A percentile compares a stretch with the other conserved stretches of the same genome.
Evolutionary conservation across 805 yeast species (phyloP).

Genomic region (Yamadazyma nakazawae): DNA sequence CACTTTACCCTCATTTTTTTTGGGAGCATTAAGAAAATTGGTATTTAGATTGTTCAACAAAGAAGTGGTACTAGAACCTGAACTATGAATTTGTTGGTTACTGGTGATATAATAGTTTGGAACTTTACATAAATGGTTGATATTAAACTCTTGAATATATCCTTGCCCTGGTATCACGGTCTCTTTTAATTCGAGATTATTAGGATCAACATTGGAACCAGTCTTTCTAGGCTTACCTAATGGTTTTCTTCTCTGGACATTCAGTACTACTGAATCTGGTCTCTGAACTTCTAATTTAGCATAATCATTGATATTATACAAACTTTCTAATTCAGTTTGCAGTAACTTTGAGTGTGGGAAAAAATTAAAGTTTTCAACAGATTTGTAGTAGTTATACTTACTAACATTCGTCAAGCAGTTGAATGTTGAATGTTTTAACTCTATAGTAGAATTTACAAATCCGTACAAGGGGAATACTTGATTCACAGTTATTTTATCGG

Average conservation of each 20-base stretch:
- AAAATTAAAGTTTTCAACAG: slow-evolving; percentile 10
- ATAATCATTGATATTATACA: slow-evolving; percentile 29
- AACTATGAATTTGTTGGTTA: slow-evolving; percentile 16
- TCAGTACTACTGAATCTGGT: slow-evolving; percentile 6
- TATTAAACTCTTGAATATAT: slow-evolving; percentile 39
- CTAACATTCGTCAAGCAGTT: slow-evolving; percentile 31
- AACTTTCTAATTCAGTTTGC: slow-evolving; percentile 32
- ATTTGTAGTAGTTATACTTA: slow-evolving; percentile 36
- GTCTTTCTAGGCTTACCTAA: slow-evolving; percentile 30
- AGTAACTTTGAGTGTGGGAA: slow-evolving; percentile 26
- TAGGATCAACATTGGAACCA: slow-evolving; percentile 35
- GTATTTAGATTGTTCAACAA: slow-evolving; percentile 5
- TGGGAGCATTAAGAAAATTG: slow-evolving; percentile 9
- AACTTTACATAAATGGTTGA: slow-evolving; percentile 38
- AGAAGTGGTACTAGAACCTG: neutral
- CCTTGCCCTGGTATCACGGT: slow-evolving; percentile 44
- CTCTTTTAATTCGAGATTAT: slow-evolving; percentile 37
- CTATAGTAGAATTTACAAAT: slow-evolving; percentile 23
- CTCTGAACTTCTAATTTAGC: slow-evolving; percentile 15
- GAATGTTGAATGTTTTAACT: slow-evolving; percentile 33
- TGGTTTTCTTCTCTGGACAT: slow-evolving; percentile 21
- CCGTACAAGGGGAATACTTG: slow-evolving; percentile 44
- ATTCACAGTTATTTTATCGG: slow-evolving; percentile 31
- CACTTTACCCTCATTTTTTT: slow-evolving; percentile 18
- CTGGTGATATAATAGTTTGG: slow-evolving; percentile 39